Base-by-base conservation (phyloP, 2,329 filamentous ascomycete species). In the Trichoderma sp. region DNA sequence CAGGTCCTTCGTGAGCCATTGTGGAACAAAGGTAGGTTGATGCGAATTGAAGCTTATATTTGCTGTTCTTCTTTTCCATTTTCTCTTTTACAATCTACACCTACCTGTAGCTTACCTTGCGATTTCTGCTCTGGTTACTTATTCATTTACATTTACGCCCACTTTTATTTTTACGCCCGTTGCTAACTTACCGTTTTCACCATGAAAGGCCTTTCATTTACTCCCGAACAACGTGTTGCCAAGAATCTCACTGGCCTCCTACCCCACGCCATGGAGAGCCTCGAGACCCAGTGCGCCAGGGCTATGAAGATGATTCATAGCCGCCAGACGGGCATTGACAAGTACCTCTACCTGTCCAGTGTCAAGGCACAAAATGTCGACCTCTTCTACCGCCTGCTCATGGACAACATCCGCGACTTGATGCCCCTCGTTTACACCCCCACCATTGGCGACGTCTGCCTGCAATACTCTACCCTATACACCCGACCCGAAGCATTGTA, bases 391-490 rank as follows among this genome's bases (percentile, higher is more conserved):
- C 89, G 93, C 75, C 87, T 95, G 74, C 86, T 95, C 74, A 92
- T 94, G 75, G 89, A 93, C 82, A 91, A 95, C 83, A 84, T 91
- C 73, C 86, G 91, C 83, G 92, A 94, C 78, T 84, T 95, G 76
- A 95, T 94, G 84, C 93, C 93, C 63, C 85, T 95, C 75, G 93
- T 96, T 78, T 96, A 96, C 85, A 96, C 93, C 21, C 93, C 93
- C 60, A 95, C 93, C 79, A 94, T 99, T 78, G 96, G 96, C 78
- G 95, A 98, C 81, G 96, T 97, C 76, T 99, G 96, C 85, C 87
- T 97, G 80, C 92, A 95, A 83, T 99, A 97, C 89, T 97, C 95
- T 51, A 94, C 95, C 78, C 90, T 98, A 77, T 98, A 97, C 86
- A 97, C 95, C 73, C 92, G 95, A 76, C 95, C 96, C 26, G 96